Evolutionary conservation across 768 basidiomycete genomes (phyloP), one percentile per base, ranked within the genome.

Genomic region (Pleurotus cornucopiae): DNA sequence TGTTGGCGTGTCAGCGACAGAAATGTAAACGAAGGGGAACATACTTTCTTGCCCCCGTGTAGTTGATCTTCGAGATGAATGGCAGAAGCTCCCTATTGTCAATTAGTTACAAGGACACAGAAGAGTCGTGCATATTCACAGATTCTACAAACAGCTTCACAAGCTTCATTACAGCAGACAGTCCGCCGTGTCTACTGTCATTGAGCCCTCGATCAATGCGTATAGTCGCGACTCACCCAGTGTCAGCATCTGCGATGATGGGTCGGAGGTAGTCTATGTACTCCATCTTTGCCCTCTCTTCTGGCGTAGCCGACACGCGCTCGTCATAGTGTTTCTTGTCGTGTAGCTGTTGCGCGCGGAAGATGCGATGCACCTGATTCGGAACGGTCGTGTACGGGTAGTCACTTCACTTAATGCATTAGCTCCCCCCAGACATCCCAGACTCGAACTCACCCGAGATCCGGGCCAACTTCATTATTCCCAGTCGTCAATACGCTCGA

Each of bases 311-410:
- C 13, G 80, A 76, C 71, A 91, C 76, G 30, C 93, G 84, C 63
- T 92, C 91, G 63, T 95, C 91, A 64, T 91, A 94, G 64, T 94
- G 89, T 66, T 95, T 96, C 72, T 85, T 86, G 74, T 97, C 94
- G 66, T 97, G 94, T 55, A 94, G 76, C 63, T 91, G 89, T 68
- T 97, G 95, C 0, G 94, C 91, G 52, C 91, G 89, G 75, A 91
- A 91, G 49, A 97, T 78, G 47, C 92, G 81, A 55, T 96, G 90
- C 0, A 97, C 94, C 67, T 96, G 94, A 67, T 97, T 96, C 20
- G 95, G 94, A 13, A 98, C 93, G 1, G 94, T 96, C 7, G 93
- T 94, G 69, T 97, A 97, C 1, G 94, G 93, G 67, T 97, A 96
- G 70, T 98, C 95, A 37, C 88, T 94, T 58, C 3, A 46, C 20